phyloP scores from a whole-genome alignment of 768 basidiomycete genomes.

The Glaciozyma antarctica region DNA sequence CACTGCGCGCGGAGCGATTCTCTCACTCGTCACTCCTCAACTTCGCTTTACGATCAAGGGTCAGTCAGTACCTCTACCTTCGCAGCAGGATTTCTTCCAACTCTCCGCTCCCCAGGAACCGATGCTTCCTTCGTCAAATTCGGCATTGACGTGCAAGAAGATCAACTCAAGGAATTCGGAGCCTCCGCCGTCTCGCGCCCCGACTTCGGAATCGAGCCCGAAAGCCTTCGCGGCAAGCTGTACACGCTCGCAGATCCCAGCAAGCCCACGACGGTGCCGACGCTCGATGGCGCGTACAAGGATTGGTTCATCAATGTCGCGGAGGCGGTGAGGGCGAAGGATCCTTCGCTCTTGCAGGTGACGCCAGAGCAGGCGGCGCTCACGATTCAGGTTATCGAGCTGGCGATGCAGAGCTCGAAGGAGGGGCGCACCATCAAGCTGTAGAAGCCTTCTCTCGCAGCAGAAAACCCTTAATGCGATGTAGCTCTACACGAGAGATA shows the following conservation, averaged over 20 bases:
- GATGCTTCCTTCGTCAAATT: slow-evolving; percentile 46
- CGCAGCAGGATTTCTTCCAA: neutral
- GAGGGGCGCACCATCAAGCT: slow-evolving; percentile 49
- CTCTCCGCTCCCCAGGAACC: slow-evolving; percentile 6
- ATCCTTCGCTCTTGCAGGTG: slow-evolving; percentile 37
- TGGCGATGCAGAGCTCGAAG: slow-evolving; percentile 57
- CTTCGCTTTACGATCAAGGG: slow-evolving; percentile 65
- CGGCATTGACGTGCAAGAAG: slow-evolving; percentile 71
- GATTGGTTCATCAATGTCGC: slow-evolving; percentile 41
- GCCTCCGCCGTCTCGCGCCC: slow-evolving; percentile 38
- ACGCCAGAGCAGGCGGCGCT: slow-evolving; percentile 64
- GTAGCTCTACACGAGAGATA: too few species aligned
- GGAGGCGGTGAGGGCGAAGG: slow-evolving; percentile 44
- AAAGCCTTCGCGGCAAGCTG: neutral
- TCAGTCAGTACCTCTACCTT: slow-evolving; percentile 54
- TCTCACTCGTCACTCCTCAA: slow-evolving; percentile 59
- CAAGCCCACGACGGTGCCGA: slow-evolving; percentile 3
- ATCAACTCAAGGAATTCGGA: slow-evolving; percentile 52
- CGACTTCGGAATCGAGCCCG: slow-evolving; percentile 44
- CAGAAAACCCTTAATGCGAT: neutral
- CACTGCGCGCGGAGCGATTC: slow-evolving; percentile 58
- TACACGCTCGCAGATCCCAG: neutral
- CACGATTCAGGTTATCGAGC: slow-evolving; percentile 68
- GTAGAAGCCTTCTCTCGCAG: neutral
- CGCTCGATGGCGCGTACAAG: slow-evolving; percentile 49